Evolutionary conservation across 108 stramenopile species (phyloP), one percentile per base, ranked within the genome.

Genomic region (Skeletonema costatum): DNA sequence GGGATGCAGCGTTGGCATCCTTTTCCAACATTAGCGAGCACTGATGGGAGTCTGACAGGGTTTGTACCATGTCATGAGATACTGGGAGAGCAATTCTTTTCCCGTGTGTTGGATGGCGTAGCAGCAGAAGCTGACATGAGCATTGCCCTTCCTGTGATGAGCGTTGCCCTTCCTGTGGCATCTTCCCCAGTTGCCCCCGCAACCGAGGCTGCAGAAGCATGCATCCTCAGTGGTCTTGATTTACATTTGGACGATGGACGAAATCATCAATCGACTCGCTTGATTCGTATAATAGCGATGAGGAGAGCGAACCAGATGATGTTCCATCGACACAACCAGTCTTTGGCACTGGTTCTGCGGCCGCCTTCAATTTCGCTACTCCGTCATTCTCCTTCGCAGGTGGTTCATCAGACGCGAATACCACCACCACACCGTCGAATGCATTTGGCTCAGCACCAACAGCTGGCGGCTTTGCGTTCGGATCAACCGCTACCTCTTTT

Each of bases 11-110:
- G 19, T 19, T 75, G 32, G 19, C 48, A 71, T 61, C 75, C 81
- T 1, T 72, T 76, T 41, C 65, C 71, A 31, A 51, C 71, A 14
- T 44, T 94, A 66, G 78, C 75, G 11, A 72, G 90, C 14, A 90
- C 90, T 0, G 89, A 92, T 81, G 91, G 87, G 14, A 85, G 85
- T 17, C 38, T 91, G 2, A 58, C 64, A 39, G 69, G 74, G 42
- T 81, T 80, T 56, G 62, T 61, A 0, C 80, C 80, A 12, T 64
- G 66, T 33, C 68, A 74, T 48, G 67, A 62, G 16, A 60, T 31
- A 3, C 7, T 70, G 14, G 73, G 80, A 35, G 60, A n/a, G 16
- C 32, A 29, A 36, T 80, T 60, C 56, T 80, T 80, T 64, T 32
- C 63, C 13, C 59, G 61, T 21, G 58, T 17, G 32, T 56, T 32